Evolutionary conservation across 345 rosid genomes (phyloP), one percentile per base, ranked within the genome.

Genomic region (Lumnitzera littorea): DNA sequence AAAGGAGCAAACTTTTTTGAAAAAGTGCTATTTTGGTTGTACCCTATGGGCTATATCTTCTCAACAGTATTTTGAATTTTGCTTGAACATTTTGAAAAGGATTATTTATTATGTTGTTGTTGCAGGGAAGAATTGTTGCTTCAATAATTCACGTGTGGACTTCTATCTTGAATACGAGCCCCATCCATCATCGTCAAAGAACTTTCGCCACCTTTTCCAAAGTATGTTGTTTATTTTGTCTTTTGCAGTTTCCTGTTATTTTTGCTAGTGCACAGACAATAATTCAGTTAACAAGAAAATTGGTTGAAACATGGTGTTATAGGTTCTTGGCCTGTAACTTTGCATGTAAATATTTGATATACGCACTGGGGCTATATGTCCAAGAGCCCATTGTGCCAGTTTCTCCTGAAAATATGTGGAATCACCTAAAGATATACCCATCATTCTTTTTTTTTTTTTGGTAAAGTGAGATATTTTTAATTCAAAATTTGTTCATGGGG

Each of bases 141-240:
- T 89, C 56, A 92, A 92, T 62, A 80, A 65, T 43, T 80, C 97
- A 2, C 75, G 73, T 25, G 80, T 82, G 52, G 84, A 85, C 49
- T 75, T 72, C 71, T 87, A 85, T 71, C 74, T 92, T 53, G 81
- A 82, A 20, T 87, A 82, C 55, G 97, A 89, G 64, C 98, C 98
- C 67, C 96, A 92, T 56, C 91, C 98, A 24, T 82, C 97, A 50
- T 92, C 98, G 25, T 70, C 80, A 2, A 92, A 89, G 81, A 92
- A 92, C 69, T 31, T 92, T 54, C 85, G 84, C 57, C 98, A 92
- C 79, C 91, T 89, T 72, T 92, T 87, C 74, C 91, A 92, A 76
- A 89, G 96, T 89, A 81, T 62, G 81, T 57, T 67, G 60, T 60
- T 60, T 60, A 24, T 25, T 15, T 64, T 52, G 52, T 50, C 48